Conservation (phyloP, 192 early-diverging fungal species). For the Funneliformis mosseae region DNA sequence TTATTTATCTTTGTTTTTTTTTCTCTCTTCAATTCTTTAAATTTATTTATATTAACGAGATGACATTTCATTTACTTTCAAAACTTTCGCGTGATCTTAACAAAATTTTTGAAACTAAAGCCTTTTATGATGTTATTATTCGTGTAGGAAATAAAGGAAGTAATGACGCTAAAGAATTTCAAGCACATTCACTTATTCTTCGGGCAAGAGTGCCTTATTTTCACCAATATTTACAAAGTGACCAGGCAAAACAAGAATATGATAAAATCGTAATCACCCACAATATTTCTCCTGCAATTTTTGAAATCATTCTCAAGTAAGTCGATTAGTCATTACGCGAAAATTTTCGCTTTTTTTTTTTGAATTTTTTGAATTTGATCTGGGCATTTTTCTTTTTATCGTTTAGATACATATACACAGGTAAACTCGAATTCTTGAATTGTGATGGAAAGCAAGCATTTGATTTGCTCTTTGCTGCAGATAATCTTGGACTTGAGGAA, state of each 20-base stretch:
- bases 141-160: neutral
- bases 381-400: neutral
- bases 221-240: neutral
- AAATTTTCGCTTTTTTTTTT: neutral
- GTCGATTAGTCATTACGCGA: too few species aligned
- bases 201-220: slow-evolving; percentile 14
- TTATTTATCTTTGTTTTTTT: too few species aligned
- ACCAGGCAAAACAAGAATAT: slow-evolving; percentile 10
- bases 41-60: neutral
- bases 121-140: slow-evolving; percentile 23
- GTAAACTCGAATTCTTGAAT: slow-evolving; percentile 20
- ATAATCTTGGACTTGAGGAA: slow-evolving; percentile 14
- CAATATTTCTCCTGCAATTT: slow-evolving; percentile 11
- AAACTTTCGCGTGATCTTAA: slow-evolving; percentile 22
- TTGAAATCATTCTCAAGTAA: slow-evolving; percentile 29
- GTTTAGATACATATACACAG: slow-evolving; percentile 19
- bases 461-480: slow-evolving; percentile 18
- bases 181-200: slow-evolving; percentile 15
- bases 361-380: neutral
- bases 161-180: neutral
- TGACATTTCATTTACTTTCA: slow-evolving; percentile 17
- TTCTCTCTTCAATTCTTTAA: too few species aligned
- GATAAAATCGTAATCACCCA: slow-evolving; percentile 1
- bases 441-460: neutral
- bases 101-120: slow-evolving; percentile 2